These are phyloP conservation scores for Aspergillus udagawae DNA, from an alignment of 2,329 filamentous ascomycete species.

Conservation along the genomic window DNA sequence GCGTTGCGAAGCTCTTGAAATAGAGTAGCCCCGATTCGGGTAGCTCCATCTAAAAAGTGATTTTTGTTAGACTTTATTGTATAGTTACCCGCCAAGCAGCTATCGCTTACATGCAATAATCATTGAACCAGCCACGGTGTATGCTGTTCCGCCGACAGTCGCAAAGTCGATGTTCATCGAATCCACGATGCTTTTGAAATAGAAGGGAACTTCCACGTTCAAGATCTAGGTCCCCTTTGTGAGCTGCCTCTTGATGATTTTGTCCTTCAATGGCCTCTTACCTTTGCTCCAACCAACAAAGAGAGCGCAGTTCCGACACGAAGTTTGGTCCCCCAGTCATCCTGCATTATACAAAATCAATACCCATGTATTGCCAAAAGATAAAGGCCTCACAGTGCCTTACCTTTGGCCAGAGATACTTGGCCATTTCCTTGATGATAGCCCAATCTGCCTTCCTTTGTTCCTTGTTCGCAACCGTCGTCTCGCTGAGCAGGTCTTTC, in stretches of 20 bases:
- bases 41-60: constrained; percentile 63
- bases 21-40: constrained; percentile 80
- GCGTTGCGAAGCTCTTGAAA: constrained; percentile 95
- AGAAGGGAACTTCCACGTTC: constrained; percentile 97
- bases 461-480: constrained; percentile 68
- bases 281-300: constrained; percentile 83
- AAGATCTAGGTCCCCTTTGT: constrained; percentile 51
- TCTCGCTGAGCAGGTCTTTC: constrained; percentile 61
- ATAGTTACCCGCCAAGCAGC: background rate
- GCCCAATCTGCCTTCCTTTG: constrained; percentile 97
- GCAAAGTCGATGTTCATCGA: constrained; percentile 94
- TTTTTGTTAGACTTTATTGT: constrained; percentile 10
- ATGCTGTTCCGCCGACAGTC: constrained; percentile 81
- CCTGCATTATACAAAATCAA: constrained; percentile 36
- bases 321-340: constrained; percentile 74
- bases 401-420: constrained; percentile 89
- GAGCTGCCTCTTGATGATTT: background rate
- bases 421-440: constrained; percentile 96
- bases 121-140: constrained; percentile 84
- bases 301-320: constrained; percentile 81
- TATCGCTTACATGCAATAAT: constrained; percentile 71
- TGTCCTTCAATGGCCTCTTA: constrained; percentile 25
- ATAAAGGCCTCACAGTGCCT: constrained; percentile 2
- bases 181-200: constrained; percentile 97
- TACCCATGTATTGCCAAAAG: constrained; percentile 5